Evolutionary conservation across 1,284 basidiomycete species (phyloP), one percentile per base, ranked within the genome.

Genomic region (Apiotrichum mycotoxinovorans): DNA sequence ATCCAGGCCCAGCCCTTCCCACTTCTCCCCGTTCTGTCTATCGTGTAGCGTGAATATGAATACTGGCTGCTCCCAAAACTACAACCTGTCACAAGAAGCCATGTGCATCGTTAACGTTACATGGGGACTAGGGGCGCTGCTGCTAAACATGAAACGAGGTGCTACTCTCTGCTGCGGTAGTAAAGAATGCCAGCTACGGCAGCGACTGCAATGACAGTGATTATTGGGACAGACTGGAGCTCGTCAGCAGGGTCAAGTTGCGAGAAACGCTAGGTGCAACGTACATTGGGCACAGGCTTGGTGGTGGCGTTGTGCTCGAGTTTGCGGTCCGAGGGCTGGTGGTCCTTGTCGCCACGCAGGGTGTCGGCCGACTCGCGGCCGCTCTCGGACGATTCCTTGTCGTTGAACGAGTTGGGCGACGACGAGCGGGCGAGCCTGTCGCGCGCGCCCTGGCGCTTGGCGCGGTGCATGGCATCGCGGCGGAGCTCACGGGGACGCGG

Each of bases 301-400:
- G 44, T 43, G 18, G 42, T 25, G 17, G 26, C 33, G 38, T 49
- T 38, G 25, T 48, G 46, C 9, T 60, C 58, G n/a, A 60, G 23
- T 34, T 51, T 56, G 43, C 52, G 47, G 20, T 56, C 58, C 3
- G 40, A 37, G 8, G 37, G 12, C 7, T 5, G 30, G 15, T 37
- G 40, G 26, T 61, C 56, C 51, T 60, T 63, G 22, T 63, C 62
- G 23, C 56, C 72, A 49, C 70, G 64, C 43, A 75, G 43, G 4
- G 73, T 73, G 56, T 71, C 70, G 18, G 66, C 72, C 9, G 68
- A 71, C 45, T 73, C 71, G 48, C 66, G 64, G 12, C 69, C 71
- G 40, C 70, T 72, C 40, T 72, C 71, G 22, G 64, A 66, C 18
- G 65, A 67, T 20, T 64, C 60, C 42, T 71, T 68, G 26, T 68